Conservation (phyloP, 129 eudicot species). For the carrot (Daucus carota) region DNA sequence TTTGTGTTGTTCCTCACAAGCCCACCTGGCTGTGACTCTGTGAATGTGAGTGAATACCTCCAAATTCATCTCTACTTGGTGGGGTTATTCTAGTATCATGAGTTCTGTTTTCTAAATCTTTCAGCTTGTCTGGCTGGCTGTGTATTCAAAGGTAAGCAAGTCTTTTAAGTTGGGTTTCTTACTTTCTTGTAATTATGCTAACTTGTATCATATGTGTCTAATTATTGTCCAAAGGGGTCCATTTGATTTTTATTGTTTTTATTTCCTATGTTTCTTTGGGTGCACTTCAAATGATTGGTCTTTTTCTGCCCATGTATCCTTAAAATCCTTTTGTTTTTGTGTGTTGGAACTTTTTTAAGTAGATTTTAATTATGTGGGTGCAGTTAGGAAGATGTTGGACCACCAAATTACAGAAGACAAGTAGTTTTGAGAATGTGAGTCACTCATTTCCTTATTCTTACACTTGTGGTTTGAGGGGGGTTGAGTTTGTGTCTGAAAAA, state of each 20-base stretch:
- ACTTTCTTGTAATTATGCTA: background rate
- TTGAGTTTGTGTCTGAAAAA: background rate
- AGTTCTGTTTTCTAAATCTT: no score
- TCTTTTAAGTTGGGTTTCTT: background rate
- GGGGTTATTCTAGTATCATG: no score
- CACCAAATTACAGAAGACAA: conserved; percentile 1
- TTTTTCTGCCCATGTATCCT: background rate
- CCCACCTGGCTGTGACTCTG: no score
- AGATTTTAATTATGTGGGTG: conserved; percentile 9
- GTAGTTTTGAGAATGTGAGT: background rate
- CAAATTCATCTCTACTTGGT: no score
- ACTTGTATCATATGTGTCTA: background rate
- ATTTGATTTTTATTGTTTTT: background rate
- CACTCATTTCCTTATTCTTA: background rate
- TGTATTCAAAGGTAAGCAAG: conserved; percentile 8
- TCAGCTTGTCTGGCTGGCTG: background rate
- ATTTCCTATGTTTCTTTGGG: background rate
- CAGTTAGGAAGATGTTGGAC: conserved; percentile 10
- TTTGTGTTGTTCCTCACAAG: no score
- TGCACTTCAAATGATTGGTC: conserved; percentile 4
- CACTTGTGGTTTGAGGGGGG: background rate
- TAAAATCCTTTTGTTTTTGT: background rate
- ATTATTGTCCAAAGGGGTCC: background rate
- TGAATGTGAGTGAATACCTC: no score
- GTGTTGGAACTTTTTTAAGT: background rate